phyloP scores from a whole-genome alignment of 208 protist species.

The Jaenimonas drosophilae region DNA sequence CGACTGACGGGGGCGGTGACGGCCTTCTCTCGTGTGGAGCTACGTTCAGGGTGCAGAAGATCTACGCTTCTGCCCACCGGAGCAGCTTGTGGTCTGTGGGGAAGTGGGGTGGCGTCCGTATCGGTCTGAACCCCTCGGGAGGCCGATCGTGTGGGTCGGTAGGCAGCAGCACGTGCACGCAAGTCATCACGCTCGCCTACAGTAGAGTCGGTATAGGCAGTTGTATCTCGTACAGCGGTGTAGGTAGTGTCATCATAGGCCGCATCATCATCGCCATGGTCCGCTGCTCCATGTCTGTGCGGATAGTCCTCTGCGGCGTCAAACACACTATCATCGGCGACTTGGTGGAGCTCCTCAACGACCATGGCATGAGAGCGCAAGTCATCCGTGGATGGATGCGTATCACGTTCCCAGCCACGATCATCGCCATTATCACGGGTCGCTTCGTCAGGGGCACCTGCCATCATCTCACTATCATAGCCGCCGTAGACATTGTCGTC shows the following conservation, averaged over 20 bases:
- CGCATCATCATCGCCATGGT: not conserved
- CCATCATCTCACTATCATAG: slow-evolving; percentile 2
- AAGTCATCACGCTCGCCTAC: no score
- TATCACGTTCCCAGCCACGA: no score
- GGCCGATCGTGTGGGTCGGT: slow-evolving; percentile 13
- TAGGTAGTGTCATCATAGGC: not conserved
- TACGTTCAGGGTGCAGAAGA: no score
- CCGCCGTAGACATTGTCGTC: slow-evolving; percentile 5
- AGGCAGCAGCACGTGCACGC: no score
- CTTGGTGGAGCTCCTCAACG: slow-evolving; percentile 47
- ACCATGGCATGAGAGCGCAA: no score
- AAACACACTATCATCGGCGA: slow-evolving; percentile 65
- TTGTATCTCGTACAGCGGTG: no score
- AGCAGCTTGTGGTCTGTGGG: not conserved
- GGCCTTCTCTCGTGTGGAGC: slow-evolving; percentile 8
- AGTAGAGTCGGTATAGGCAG: no score
- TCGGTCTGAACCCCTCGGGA: slow-evolving; percentile 53
- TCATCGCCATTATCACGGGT: not conserved
- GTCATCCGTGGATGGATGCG: no score
- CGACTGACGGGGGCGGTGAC: slow-evolving; percentile 4
- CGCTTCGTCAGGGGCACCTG: not conserved
- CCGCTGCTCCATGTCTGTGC: slow-evolving; percentile 12
- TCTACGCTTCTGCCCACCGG: no score
- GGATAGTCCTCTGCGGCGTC: slow-evolving; percentile 21
- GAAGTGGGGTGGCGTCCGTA: slow-evolving; percentile 3